Conservation (phyloP, 2,329 filamentous ascomycete species). For the Cordyceps farinosa region DNA sequence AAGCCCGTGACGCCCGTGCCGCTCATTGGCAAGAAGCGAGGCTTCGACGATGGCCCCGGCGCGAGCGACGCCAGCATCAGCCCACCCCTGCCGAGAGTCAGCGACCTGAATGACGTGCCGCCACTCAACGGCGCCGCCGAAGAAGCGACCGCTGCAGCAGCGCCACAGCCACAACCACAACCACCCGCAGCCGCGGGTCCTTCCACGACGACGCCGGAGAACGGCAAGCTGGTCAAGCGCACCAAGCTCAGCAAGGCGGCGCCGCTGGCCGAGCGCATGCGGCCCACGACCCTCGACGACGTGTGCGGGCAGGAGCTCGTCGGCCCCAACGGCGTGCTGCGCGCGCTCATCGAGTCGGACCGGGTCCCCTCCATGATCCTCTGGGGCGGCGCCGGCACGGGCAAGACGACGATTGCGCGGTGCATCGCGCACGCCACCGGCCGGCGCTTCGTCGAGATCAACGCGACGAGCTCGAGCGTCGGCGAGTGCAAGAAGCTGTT, state of each 20-base stretch:
- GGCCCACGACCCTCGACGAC: slow-evolving; percentile 77
- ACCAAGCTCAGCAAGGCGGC: slow-evolving; percentile 68
- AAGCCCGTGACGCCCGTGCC: slow-evolving; percentile 31
- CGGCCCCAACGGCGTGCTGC: slow-evolving; percentile 75
- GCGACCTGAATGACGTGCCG: slow-evolving; percentile 7
- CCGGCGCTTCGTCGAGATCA: slow-evolving; percentile 90
- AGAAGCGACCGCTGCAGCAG: background rate
- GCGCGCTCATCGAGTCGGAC: slow-evolving; percentile 80
- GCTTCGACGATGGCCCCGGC: slow-evolving; percentile 53
- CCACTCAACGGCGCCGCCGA: slow-evolving; percentile 12
- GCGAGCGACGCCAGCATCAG: slow-evolving; percentile 20
- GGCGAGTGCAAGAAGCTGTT: slow-evolving; percentile 92
- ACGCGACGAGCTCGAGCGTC: slow-evolving; percentile 84
- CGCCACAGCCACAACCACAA: background rate
- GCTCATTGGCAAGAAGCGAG: slow-evolving; percentile 45
- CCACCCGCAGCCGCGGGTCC: slow-evolving; percentile 2
- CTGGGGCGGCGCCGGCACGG: slow-evolving; percentile 79
- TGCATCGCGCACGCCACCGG: slow-evolving; percentile 81
- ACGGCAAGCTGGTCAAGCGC: slow-evolving; percentile 55
- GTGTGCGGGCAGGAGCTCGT: slow-evolving; percentile 92
- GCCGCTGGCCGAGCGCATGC: slow-evolving; percentile 90
- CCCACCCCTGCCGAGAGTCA: slow-evolving; percentile 16
- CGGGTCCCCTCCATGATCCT: slow-evolving; percentile 92
- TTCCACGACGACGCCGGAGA: slow-evolving; percentile 19
- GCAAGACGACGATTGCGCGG: slow-evolving; percentile 88